Evolutionary conservation across 2,329 filamentous ascomycete genomes (phyloP).

Genomic region (Gyromitra esculenta): DNA sequence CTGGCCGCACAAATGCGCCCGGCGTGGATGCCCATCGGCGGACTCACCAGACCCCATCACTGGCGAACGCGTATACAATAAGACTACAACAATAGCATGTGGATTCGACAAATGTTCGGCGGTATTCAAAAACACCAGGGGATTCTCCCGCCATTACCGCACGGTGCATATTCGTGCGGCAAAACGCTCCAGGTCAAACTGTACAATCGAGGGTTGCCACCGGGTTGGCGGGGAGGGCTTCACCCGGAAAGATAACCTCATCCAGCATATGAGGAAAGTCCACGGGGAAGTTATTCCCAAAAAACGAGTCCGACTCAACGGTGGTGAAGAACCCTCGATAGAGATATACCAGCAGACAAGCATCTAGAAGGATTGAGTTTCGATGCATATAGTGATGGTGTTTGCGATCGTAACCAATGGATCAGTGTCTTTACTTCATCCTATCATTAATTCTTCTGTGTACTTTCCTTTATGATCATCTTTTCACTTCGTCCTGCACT

Average conservation of each 20-base stretch:
- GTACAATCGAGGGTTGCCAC: conserved; percentile 31
- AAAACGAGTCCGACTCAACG: background rate
- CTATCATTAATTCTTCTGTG: too few relatives aligned
- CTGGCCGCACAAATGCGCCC: background rate
- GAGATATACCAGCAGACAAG: background rate
- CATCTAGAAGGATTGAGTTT: background rate
- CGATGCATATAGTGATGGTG: background rate
- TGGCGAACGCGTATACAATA: too few relatives aligned
- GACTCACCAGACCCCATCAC: background rate
- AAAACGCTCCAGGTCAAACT: conserved; percentile 4
- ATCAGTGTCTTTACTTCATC: background rate
- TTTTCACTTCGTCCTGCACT: background rate
- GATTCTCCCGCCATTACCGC: conserved; percentile 21
- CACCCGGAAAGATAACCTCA: conserved; percentile 31
- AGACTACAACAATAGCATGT: conserved; percentile 6
- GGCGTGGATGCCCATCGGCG: rapidly evolving
- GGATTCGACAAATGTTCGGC: conserved; percentile 1
- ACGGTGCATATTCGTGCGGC: conserved; percentile 12
- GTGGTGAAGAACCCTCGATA: background rate
- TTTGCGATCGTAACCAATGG: too few relatives aligned
- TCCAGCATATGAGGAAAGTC: conserved; percentile 17
- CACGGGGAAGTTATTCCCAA: conserved; percentile 27
- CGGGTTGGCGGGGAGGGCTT: conserved; percentile 24
- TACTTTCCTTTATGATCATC: background rate
- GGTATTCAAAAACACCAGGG: background rate